Evolutionary conservation across 768 basidiomycete species (phyloP).

Genomic region (Agrocybe praecox): DNA sequence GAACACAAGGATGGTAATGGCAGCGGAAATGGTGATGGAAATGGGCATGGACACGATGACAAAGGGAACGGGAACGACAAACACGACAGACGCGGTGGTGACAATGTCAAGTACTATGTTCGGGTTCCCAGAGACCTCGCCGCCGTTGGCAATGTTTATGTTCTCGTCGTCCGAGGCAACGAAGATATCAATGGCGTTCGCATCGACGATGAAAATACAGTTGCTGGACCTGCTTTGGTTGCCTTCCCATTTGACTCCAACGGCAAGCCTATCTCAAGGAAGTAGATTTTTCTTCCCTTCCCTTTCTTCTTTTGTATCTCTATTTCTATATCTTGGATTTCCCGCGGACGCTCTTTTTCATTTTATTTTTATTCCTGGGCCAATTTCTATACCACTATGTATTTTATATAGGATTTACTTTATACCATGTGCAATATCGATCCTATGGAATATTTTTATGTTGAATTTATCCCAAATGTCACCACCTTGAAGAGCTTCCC

Average conservation of each 20-base stretch:
- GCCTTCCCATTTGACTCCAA: constrained; percentile 35
- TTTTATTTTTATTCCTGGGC: not conserved
- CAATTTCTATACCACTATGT: not conserved
- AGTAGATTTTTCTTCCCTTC: not conserved
- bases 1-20: not conserved
- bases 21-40: not conserved
- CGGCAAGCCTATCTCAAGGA: not conserved
- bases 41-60: not conserved
- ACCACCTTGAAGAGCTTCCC: too few relatives aligned
- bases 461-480: too few relatives aligned
- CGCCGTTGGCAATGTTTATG: constrained; percentile 50
- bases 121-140: constrained; percentile 42
- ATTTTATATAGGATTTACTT: not conserved
- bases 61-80: not conserved
- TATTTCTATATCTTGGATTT: not conserved
- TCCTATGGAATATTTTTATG: too few relatives aligned
- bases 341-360: not conserved
- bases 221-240: constrained; percentile 60
- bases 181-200: constrained; percentile 15
- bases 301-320: not conserved
- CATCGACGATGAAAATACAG: constrained; percentile 42
- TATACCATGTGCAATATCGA: not conserved
- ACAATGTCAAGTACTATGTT: constrained; percentile 17
- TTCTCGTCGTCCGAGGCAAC: constrained; percentile 41
- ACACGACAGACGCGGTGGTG: not conserved